phyloP scores from a whole-genome alignment of 1,284 basidiomycete species.

The Athelia sp. region DNA sequence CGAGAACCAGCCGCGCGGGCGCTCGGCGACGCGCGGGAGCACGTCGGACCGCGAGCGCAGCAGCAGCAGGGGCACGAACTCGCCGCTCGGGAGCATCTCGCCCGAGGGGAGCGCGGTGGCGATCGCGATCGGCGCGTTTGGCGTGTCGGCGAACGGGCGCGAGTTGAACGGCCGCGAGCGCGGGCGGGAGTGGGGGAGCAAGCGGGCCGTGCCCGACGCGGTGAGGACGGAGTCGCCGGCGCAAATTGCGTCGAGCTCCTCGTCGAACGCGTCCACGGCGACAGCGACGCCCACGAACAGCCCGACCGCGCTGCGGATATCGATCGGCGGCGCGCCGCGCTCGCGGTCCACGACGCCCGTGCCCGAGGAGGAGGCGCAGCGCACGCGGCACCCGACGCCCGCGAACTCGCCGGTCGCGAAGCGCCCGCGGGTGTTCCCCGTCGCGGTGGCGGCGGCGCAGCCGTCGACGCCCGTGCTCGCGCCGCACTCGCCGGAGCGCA shows the following conservation, averaged over 20 bases:
- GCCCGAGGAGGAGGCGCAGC: slow-evolving; percentile 30
- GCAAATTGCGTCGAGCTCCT: neutral
- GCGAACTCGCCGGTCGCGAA: slow-evolving; percentile 42
- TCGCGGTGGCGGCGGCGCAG: slow-evolving; percentile 9
- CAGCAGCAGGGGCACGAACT: slow-evolving; percentile 30
- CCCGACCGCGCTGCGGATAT: slow-evolving; percentile 9
- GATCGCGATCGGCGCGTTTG: slow-evolving; percentile 22
- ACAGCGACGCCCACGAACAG: neutral
- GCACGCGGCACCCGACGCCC: slow-evolving; percentile 36
- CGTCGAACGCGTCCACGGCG: neutral
- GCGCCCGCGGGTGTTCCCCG: slow-evolving; percentile 25
- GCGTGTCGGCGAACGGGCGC: neutral
- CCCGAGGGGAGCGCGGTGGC: slow-evolving; percentile 42
- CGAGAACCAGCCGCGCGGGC: slow-evolving; percentile 37
- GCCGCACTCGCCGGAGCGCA: slow-evolving; percentile 11
- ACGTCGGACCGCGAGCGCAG: slow-evolving; percentile 42
- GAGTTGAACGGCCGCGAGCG: neutral
- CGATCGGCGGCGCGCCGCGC: slow-evolving; percentile 7
- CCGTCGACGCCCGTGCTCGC: slow-evolving; percentile 10
- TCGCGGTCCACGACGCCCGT: slow-evolving; percentile 9
- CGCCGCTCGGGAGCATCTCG: slow-evolving; percentile 55
- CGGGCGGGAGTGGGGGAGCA: neutral
- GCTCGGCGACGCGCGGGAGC: slow-evolving; percentile 47
- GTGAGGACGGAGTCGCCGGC: neutral
- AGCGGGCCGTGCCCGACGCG: neutral